phyloP scores from a whole-genome alignment of 805 yeast genomes.

The Wilhelminamyces savonicus region DNA sequence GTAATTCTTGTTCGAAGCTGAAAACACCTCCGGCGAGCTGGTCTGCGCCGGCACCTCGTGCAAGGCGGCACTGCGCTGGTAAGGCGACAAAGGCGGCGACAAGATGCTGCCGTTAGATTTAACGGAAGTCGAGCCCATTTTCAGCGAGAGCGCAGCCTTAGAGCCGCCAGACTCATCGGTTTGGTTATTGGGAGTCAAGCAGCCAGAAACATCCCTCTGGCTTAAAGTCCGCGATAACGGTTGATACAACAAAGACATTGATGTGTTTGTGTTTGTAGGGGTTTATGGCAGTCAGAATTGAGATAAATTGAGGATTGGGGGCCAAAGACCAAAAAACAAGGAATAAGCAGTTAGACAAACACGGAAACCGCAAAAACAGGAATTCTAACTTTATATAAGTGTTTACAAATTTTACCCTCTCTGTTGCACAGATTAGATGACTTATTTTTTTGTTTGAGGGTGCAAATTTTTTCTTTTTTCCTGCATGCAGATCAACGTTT shows the following conservation, averaged over 20 bases:
- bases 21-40: background rate
- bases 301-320: conserved; percentile 1
- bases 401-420: conserved; percentile 5
- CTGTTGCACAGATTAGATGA: conserved; percentile 2
- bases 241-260: conserved; percentile 26
- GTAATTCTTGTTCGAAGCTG: conserved; percentile 8
- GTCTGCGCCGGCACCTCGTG: conserved; percentile 4
- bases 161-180: conserved; percentile 4
- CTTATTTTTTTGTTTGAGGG: conserved; percentile 5
- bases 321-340: conserved; percentile 1
- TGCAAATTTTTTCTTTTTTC: conserved; percentile 8
- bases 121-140: background rate
- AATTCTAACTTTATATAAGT: background rate
- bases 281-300: background rate
- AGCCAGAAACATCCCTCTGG: conserved; percentile 21
- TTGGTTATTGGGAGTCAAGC: conserved; percentile 23
- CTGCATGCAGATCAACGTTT: background rate
- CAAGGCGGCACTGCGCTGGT: conserved; percentile 6
- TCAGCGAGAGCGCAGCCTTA: background rate
- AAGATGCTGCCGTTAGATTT: conserved; percentile 11
- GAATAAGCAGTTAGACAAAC: conserved; percentile 1
- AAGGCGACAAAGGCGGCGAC: conserved; percentile 24
- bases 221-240: conserved; percentile 24
- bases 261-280: background rate
- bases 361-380: background rate